Conservation (phyloP, 2,329 filamentous ascomycete genomes). For the Microthyrium microscopicum region DNA sequence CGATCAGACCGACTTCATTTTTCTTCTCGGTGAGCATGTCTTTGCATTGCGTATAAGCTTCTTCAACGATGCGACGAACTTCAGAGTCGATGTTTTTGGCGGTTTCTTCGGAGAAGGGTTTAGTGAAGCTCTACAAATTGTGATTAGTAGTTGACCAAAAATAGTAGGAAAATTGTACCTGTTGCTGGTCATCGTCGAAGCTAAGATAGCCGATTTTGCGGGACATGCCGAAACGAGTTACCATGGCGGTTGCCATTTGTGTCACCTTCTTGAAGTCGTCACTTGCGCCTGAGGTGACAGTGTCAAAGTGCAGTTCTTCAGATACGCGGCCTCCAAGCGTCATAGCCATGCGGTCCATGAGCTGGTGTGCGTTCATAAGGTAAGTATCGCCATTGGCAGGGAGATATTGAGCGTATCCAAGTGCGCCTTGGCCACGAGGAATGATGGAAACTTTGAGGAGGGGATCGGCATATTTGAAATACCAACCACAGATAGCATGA, state of each 20-base stretch:
- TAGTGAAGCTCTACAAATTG: conserved; percentile 30
- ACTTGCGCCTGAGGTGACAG: conserved; percentile 83
- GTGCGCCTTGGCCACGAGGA: conserved; percentile 77
- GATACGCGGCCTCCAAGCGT: conserved; percentile 88
- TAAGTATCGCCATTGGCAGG: conserved; percentile 70
- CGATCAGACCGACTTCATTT: conserved; percentile 71
- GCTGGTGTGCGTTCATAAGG: conserved; percentile 84
- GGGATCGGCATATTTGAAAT: conserved; percentile 88
- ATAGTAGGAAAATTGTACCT: no score
- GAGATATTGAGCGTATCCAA: conserved; percentile 96
- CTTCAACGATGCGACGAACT: conserved; percentile 78
- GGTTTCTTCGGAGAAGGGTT: conserved; percentile 91
- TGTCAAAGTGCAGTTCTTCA: conserved; percentile 92
- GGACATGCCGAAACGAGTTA: conserved; percentile 99
- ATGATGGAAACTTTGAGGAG: conserved; percentile 98
- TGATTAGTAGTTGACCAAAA: no score
- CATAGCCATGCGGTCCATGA: conserved; percentile 99
- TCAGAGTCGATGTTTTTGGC: conserved; percentile 84
- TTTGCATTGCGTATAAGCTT: conserved; percentile 83
- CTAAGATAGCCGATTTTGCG: conserved; percentile 83
- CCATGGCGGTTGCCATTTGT: conserved; percentile 89
- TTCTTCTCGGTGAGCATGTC: conserved; percentile 74
- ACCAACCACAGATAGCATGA: conserved; percentile 98
- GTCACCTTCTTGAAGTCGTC: conserved; percentile 99
- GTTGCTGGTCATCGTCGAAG: conserved; percentile 68